Evolutionary conservation across 2,329 filamentous ascomycete species (phyloP).

Genomic region (Colletotrichum scovillei): DNA sequence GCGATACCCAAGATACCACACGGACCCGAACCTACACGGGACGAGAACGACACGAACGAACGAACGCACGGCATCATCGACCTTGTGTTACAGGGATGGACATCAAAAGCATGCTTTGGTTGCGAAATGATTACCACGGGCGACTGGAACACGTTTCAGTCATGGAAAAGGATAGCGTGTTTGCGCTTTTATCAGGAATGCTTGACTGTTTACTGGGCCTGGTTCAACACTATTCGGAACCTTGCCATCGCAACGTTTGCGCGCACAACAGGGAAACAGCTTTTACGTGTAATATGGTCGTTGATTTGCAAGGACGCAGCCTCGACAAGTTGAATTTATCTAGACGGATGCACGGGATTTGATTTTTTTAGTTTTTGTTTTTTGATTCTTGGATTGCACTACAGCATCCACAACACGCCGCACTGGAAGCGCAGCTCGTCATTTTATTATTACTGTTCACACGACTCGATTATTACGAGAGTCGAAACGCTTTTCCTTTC

Average conservation of each 20-base stretch:
- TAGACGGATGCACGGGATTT: slow-evolving; percentile 6
- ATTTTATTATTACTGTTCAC: slow-evolving; percentile 4
- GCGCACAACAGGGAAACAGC: slow-evolving; percentile 6
- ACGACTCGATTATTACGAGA: slow-evolving; percentile 13
- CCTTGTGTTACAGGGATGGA: slow-evolving; percentile 22
- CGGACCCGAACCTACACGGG: slow-evolving; percentile 20
- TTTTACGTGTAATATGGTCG: slow-evolving; percentile 6
- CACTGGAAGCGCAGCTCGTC: slow-evolving; percentile 13
- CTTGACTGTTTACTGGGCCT: not conserved
- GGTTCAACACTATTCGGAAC: not conserved
- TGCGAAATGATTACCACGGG: slow-evolving; percentile 20
- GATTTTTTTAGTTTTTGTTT: not conserved
- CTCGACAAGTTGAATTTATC: not conserved
- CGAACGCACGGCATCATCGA: slow-evolving; percentile 30
- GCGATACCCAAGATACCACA: slow-evolving; percentile 37
- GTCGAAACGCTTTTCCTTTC: slow-evolving; percentile 19
- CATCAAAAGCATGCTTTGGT: slow-evolving; percentile 34
- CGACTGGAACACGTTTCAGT: slow-evolving; percentile 13
- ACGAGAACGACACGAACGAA: slow-evolving; percentile 32
- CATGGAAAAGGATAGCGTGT: slow-evolving; percentile 14
- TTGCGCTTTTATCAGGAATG: slow-evolving; percentile 22
- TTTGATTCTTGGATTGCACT: not conserved
- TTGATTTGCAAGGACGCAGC: slow-evolving; percentile 1
- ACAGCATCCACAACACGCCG: not conserved
- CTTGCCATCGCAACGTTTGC: not conserved